Evolutionary conservation across 768 basidiomycete genomes (phyloP), one percentile per base, ranked within the genome.

Genomic region (Lactarius quietus): DNA sequence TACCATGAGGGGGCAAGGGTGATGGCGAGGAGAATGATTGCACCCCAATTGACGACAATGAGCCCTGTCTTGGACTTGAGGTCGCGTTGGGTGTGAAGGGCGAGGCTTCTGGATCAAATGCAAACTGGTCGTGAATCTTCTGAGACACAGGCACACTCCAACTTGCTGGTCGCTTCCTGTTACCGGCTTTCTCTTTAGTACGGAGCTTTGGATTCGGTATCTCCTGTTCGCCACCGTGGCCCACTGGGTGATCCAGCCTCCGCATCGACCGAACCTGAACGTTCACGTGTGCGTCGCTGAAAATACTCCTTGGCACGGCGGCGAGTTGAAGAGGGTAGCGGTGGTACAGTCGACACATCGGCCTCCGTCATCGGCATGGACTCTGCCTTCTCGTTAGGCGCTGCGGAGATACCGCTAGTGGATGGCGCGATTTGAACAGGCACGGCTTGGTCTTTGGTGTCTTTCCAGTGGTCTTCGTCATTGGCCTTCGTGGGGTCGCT

Each of bases 61-160:
- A 68, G 9, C 53, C 48, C n/a, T 51, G 68, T 18, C 52, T 53
- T 4, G 65, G 68, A 51, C 68, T 69, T 3, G 68, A 69, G 26
- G 68, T 69, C 28, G 68, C 68, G 29, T 52, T 67, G 6, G 68
- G 68, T 4, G 66, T 61, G 59, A 69, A 69, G 1, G 68, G 66
- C 10, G 62, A 63, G 6, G 66, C 62, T 39, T 61, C 62, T 0
- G 68, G 66, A 53, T 68, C 63, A 45, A 69, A 63, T 3, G 39
- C 45, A 55, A 68, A 69, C n/a, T 35, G 53, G 38, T 69, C 63
- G 12, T 18, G 31, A 23, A 31, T 56, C 23, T 1, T 43, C 10
- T 60, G 8, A 9, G 57, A 26, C 6, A 20, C 17, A 35, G 55
- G 29, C n/a, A 18, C 60, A 35, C 45, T 39, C 45, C 31, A 15